These are phyloP conservation scores for Xylariaceae sp. DNA, from an alignment of 2,329 filamentous ascomycete genomes.

Conservation along the genomic window DNA sequence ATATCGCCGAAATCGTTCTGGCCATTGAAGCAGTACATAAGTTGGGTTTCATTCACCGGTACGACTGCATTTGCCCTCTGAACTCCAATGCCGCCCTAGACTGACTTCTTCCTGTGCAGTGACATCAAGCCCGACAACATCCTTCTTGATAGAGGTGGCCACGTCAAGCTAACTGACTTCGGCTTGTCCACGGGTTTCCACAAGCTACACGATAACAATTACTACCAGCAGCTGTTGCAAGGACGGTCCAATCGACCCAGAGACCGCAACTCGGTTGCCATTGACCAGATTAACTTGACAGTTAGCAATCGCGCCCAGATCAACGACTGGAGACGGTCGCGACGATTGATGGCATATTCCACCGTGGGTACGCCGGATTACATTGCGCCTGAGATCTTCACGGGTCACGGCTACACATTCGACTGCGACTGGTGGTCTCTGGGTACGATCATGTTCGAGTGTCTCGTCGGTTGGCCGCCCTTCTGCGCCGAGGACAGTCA, in stretches of 20 bases:
- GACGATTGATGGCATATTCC: conserved; percentile 93
- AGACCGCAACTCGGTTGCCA: conserved; percentile 88
- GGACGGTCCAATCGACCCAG: conserved; percentile 66
- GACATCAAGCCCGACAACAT: conserved; percentile 99
- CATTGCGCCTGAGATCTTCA: conserved; percentile 97
- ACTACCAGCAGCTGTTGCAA: conserved; percentile 94
- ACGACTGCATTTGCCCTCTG: conserved; percentile 39
- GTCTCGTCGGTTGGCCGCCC: conserved; percentile 94
- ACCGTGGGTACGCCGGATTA: conserved; percentile 98
- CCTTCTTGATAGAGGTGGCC: conserved; percentile 85
- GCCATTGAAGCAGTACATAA: conserved; percentile 99
- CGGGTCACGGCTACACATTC: conserved; percentile 90
- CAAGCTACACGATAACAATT: conserved; percentile 94
- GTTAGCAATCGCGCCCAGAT: conserved; percentile 97
- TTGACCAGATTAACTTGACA: conserved; percentile 97
- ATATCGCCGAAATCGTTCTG: conserved; percentile 96
- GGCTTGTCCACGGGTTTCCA: conserved; percentile 97
- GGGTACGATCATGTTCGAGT: conserved; percentile 99
- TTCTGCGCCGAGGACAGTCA: conserved; percentile 98
- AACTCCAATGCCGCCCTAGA: neutral
- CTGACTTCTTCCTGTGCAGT: conserved; percentile 56
- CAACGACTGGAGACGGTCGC: conserved; percentile 97
- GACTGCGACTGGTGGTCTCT: conserved; percentile 99
- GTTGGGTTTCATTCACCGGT: conserved; percentile 97
- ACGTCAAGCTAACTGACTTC: conserved; percentile 98